phyloP scores from a whole-genome alignment of 2,329 filamentous ascomycete species.

The Gaeumannomyces tritici region DNA sequence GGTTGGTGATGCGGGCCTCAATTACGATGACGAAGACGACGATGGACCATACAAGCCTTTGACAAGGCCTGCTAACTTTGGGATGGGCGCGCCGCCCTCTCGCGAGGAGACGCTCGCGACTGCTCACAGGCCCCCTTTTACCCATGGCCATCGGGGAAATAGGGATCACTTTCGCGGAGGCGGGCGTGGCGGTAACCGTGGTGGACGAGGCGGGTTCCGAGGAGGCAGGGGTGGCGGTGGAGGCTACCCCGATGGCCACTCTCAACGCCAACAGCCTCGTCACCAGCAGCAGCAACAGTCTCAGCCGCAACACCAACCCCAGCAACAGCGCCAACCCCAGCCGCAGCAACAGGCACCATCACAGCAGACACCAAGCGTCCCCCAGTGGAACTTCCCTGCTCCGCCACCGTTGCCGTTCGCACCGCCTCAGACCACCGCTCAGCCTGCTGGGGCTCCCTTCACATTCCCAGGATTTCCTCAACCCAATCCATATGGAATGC shows the following conservation, averaged over 20 bases:
- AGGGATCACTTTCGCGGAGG: constrained; percentile 38
- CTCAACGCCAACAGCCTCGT: not conserved
- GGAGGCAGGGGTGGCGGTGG: constrained; percentile 25
- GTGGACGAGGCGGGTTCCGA: constrained; percentile 22
- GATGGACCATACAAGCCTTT: constrained; percentile 66
- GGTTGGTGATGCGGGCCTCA: constrained; percentile 34
- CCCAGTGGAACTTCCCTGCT: not conserved
- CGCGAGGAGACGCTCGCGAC: constrained; percentile 22
- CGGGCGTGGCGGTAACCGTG: constrained; percentile 24
- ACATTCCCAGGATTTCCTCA: not conserved
- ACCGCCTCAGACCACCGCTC: not conserved
- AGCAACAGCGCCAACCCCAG: not conserved
- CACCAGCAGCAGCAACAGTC: not conserved
- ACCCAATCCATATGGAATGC: not conserved
- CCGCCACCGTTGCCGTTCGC: not conserved
- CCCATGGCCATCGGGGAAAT: constrained; percentile 30
- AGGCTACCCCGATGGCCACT: constrained; percentile 12
- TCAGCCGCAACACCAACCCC: not conserved
- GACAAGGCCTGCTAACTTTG: constrained; percentile 55
- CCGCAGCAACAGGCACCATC: not conserved
- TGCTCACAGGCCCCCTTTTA: constrained; percentile 17
- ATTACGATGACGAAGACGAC: constrained; percentile 60
- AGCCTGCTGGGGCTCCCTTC: not conserved
- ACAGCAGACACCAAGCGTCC: not conserved
- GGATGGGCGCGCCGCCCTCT: constrained; percentile 33